Percentiles rank a stretch among this genome's conserved stretches.
Evolutionary conservation across 805 yeast genomes (phyloP).

Genomic region (Candida sithepensis): DNA sequence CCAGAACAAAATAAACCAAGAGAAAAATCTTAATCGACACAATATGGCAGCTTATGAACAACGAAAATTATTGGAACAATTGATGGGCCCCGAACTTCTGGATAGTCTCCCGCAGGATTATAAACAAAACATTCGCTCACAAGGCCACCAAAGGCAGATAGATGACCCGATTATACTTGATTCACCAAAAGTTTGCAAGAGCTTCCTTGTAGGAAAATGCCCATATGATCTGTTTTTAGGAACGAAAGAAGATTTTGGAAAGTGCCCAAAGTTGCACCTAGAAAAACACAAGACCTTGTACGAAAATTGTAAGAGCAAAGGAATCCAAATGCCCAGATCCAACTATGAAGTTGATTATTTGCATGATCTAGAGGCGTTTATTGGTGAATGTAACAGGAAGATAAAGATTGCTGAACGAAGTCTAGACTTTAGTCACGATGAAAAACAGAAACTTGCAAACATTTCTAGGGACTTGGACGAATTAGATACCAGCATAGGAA

Average conservation of each 20-base stretch:
- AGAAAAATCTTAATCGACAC: too few species aligned
- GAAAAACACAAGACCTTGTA: slow-evolving; percentile 73
- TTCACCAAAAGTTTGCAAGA: slow-evolving; percentile 68
- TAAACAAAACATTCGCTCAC: slow-evolving; percentile 2
- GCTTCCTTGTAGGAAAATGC: slow-evolving; percentile 81
- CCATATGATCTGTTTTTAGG: slow-evolving; percentile 80
- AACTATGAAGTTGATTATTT: slow-evolving; percentile 46
- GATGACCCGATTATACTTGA: slow-evolving; percentile 35
- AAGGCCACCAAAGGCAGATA: background rate
- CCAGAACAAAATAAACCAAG: too few species aligned
- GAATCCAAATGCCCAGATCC: slow-evolving; percentile 33
- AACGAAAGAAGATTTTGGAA: slow-evolving; percentile 79
- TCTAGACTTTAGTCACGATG: slow-evolving; percentile 70
- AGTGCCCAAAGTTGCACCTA: slow-evolving; percentile 71
- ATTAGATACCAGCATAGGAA: slow-evolving; percentile 58
- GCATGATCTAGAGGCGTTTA: slow-evolving; percentile 45
- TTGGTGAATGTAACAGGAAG: slow-evolving; percentile 64
- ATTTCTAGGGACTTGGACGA: slow-evolving; percentile 51
- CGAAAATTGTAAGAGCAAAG: slow-evolving; percentile 43
- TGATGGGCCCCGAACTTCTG: slow-evolving; percentile 66
- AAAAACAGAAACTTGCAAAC: slow-evolving; percentile 24
- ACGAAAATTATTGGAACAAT: slow-evolving; percentile 67
- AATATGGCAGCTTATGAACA: slow-evolving; percentile 64
- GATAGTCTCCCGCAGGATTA: slow-evolving; percentile 27
- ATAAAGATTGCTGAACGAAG: slow-evolving; percentile 60